Base-by-base conservation (phyloP, 345 rosid genomes). In the Chamaenerion angustifolium region DNA sequence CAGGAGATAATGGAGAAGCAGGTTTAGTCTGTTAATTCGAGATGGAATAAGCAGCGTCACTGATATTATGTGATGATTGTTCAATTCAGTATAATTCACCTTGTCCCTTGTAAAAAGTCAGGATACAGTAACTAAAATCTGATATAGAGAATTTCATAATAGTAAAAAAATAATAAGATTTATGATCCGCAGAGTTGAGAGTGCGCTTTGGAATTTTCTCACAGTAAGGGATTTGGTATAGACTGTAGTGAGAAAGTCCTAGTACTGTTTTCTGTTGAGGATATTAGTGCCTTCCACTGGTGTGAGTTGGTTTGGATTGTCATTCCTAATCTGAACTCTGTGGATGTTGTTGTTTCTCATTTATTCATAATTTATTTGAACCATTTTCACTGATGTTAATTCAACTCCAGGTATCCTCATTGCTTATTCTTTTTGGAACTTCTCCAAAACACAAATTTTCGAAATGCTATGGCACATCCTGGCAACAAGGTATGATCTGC, bases 391-490 rank as follows among this genome's bases (percentile, higher is more conserved):
- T 31, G 55, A 18, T 51, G 10, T 16, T 40, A 40, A n/a, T 40
- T 58, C 46, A 51, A 54, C 71, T 73, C 58, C 76, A 93, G 99
- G 97, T 93, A 88, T 67, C 97, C 97, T 23, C 97, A 88, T 66
- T 88, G 92, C 71, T 64, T 93, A n/a, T 85, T 55, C 67, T 88
- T 93, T 61, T 94, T 93, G 13, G 94, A 93, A 65, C 94, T 81
- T 68, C 95, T 93, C 43, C 99, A 93, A 73, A 93, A 88, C 63
- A 76, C 94, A 8, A 85, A 74, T 68, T 93, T 88, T 69, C 82
- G 97, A 54, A 71, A 45, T 77, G 97, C 95, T 40, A 88, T 93
- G 94, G 97, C 99, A 8, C 95, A 85, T 81, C 99, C 95, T 42
- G 83, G 72, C 57, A 85, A 75, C 83, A 93, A 93, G 97, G 99